A percentile compares a stretch with the other conserved stretches of the same genome.
phyloP scores from a whole-genome alignment of 306 rosid genomes.

The Fragaria vesca region DNA sequence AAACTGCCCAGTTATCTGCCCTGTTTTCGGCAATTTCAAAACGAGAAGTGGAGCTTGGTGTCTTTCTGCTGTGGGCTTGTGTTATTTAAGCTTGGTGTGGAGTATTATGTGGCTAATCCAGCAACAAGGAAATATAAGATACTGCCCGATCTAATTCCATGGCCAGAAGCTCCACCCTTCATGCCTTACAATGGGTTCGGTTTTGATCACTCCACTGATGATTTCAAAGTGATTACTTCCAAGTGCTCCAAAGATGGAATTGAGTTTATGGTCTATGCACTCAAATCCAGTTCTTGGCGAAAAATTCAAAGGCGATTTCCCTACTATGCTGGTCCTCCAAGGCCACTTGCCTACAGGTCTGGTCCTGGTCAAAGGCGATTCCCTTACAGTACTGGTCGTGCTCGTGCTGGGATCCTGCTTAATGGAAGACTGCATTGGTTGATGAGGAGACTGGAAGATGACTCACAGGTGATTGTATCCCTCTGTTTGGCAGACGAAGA shows the following conservation, averaged over 20 bases:
- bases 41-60: too few species aligned
- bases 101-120: background rate
- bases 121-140: background rate
- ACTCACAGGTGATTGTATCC: background rate
- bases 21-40: too few species aligned
- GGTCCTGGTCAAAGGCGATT: background rate
- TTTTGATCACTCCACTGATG: background rate
- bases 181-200: background rate
- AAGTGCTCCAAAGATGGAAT: background rate
- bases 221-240: background rate
- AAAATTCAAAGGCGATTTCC: background rate
- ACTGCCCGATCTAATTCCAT: background rate
- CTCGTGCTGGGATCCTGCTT: background rate
- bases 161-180: background rate
- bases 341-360: background rate
- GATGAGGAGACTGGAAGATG: background rate
- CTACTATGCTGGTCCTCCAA: background rate
- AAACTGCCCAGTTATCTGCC: background rate
- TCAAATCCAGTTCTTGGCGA: background rate
- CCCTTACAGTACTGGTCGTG: background rate
- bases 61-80: too few species aligned
- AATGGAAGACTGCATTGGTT: constrained; percentile 4
- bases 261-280: background rate
- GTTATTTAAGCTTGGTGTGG: too few species aligned
- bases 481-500: background rate